Percentiles rank a stretch among this genome's conserved stretches.
phyloP scores from a whole-genome alignment of 371 early-diverging fungal species.

The Lichtheimia corymbifera region DNA sequence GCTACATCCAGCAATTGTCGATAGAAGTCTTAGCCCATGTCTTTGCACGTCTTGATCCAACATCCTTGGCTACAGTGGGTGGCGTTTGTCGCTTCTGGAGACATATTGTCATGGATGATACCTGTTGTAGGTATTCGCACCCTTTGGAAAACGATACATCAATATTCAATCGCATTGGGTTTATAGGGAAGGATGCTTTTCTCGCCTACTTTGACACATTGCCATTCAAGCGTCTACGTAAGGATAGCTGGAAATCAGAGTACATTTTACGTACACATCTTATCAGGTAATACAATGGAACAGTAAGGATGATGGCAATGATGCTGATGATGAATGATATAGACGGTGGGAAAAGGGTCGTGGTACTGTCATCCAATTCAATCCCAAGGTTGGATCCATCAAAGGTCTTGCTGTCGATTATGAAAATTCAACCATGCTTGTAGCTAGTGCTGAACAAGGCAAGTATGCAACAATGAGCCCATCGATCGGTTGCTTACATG shows the following conservation, averaged over 20 bases:
- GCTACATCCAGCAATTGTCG: slow-evolving; percentile 42
- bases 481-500: background rate
- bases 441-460: slow-evolving; percentile 41
- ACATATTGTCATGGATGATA: slow-evolving; percentile 46
- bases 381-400: slow-evolving; percentile 44
- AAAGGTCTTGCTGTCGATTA: slow-evolving; percentile 41
- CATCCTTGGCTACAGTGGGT: slow-evolving; percentile 33
- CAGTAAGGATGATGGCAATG: background rate
- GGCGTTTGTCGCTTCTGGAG: slow-evolving; percentile 50
- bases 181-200: slow-evolving; percentile 51
- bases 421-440: slow-evolving; percentile 37
- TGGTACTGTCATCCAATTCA: slow-evolving; percentile 40
- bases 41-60: slow-evolving; percentile 49
- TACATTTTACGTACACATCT: slow-evolving; percentile 50
- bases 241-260: slow-evolving; percentile 53
- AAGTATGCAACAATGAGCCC: background rate
- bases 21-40: slow-evolving; percentile 47
- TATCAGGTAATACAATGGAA: slow-evolving; percentile 27
- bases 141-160: background rate
- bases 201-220: slow-evolving; percentile 43
- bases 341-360: slow-evolving; percentile 54
- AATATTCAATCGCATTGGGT: background rate
- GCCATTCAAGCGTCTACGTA: slow-evolving; percentile 41
- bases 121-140: slow-evolving; percentile 39
- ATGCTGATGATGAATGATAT: background rate